phyloP scores from a whole-genome alignment of 805 yeast genomes.

The Starmerella floris region DNA sequence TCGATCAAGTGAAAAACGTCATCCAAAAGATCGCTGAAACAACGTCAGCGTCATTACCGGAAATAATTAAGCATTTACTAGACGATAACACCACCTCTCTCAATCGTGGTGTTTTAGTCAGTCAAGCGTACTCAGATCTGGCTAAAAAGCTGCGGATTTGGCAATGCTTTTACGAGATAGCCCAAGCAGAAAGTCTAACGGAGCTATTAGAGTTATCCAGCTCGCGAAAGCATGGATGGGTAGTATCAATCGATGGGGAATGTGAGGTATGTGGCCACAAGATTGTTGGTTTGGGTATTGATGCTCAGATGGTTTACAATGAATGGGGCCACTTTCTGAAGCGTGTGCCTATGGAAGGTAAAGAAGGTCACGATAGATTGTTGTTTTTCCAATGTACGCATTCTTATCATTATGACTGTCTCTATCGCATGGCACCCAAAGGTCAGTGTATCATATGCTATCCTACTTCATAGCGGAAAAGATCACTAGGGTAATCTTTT shows the following conservation, averaged over 20 bases:
- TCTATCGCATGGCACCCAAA: constrained; percentile 6
- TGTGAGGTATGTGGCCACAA: constrained; percentile 69
- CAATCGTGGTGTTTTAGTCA: constrained; percentile 1
- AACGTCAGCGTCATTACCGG: not conserved
- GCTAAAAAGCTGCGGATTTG: constrained; percentile 5
- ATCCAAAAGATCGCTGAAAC: constrained; percentile 2
- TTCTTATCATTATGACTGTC: constrained; percentile 17
- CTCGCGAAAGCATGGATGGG: constrained; percentile 50
- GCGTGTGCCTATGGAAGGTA: not conserved
- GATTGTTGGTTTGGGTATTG: constrained; percentile 55
- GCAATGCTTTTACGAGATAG: constrained; percentile 24
- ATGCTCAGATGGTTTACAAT: constrained; percentile 34
- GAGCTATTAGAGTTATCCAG: constrained; percentile 34
- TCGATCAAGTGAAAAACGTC: not conserved
- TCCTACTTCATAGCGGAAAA: too few relatives aligned
- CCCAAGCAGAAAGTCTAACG: constrained; percentile 43
- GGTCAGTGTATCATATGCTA: constrained; percentile 1
- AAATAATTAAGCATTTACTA: not conserved
- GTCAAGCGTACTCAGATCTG: constrained; percentile 6
- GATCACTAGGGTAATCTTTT: too few relatives aligned
- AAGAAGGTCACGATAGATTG: constrained; percentile 6
- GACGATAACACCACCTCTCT: not conserved
- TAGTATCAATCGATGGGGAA: constrained; percentile 35
- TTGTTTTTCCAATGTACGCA: constrained; percentile 19
- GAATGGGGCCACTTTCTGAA: constrained; percentile 15